Conservation (phyloP, 129 eudicot genomes). For the Erigeron canadensis region DNA sequence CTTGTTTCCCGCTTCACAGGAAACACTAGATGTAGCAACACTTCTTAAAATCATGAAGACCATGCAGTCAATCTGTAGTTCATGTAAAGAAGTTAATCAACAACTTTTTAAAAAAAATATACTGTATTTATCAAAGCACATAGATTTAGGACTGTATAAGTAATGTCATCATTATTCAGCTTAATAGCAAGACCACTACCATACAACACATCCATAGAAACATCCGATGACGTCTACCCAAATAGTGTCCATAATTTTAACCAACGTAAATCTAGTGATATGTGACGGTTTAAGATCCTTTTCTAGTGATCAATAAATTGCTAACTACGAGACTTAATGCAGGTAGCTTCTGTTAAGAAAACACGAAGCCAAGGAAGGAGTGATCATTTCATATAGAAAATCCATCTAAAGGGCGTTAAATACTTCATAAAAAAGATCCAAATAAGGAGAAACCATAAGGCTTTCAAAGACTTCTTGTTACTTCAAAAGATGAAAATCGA, state of each 20-base stretch:
- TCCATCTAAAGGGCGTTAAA: neutral
- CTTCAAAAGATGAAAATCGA: neutral
- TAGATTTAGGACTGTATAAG: too few relatives aligned
- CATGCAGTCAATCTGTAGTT: constrained; percentile 45
- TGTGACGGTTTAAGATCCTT: neutral
- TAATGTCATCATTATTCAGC: neutral
- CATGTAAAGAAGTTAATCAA: constrained; percentile 20
- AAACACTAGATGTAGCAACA: constrained; percentile 53
- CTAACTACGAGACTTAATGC: neutral
- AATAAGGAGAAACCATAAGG: neutral
- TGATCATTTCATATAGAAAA: neutral
- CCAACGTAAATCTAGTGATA: neutral
- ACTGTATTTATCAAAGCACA: too few relatives aligned
- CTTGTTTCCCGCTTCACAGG: constrained; percentile 67
- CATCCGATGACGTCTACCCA: too few relatives aligned
- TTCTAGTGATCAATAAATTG: neutral
- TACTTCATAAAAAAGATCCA: neutral
- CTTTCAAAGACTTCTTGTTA: neutral
- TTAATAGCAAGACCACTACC: neutral
- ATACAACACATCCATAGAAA: neutral
- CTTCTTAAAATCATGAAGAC: constrained; percentile 71
- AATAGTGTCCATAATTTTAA: too few relatives aligned
- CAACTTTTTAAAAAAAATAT: neutral
- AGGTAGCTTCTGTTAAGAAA: too few relatives aligned
- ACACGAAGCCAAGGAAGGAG: neutral